phyloP scores from a whole-genome alignment of 2,329 filamentous ascomycete genomes.

The Cercospora sp. region DNA sequence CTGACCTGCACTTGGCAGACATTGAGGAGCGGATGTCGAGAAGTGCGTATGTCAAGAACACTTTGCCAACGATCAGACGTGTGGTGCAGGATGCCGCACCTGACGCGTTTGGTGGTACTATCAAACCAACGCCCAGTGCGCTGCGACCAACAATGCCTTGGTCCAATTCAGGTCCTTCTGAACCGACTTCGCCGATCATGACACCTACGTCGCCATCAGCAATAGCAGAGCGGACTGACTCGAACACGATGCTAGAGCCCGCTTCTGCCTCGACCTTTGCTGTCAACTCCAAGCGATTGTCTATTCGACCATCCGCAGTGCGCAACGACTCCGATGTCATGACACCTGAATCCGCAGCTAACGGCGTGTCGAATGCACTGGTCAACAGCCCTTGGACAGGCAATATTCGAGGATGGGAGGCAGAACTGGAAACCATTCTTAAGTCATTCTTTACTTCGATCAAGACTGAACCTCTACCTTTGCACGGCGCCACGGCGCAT shows the following conservation, averaged over 20 bases:
- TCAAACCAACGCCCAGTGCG: slow-evolving; percentile 26
- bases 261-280: slow-evolving; percentile 19
- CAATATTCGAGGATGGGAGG: slow-evolving; percentile 76
- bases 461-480: slow-evolving; percentile 77
- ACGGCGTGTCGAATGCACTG: slow-evolving; percentile 69
- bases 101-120: slow-evolving; percentile 58
- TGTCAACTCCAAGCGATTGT: slow-evolving; percentile 43
- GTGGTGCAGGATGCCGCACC: slow-evolving; percentile 72
- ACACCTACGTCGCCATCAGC: not conserved
- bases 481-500: slow-evolving; percentile 69
- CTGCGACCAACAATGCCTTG: slow-evolving; percentile 36
- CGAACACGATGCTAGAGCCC: slow-evolving; percentile 6
- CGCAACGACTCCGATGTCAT: slow-evolving; percentile 37
- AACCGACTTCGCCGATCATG: slow-evolving; percentile 15
- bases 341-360: slow-evolving; percentile 39
- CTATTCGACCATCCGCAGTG: slow-evolving; percentile 43
- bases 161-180: slow-evolving; percentile 32
- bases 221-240: slow-evolving; percentile 6
- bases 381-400: slow-evolving; percentile 77
- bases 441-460: slow-evolving; percentile 93
- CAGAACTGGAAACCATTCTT: slow-evolving; percentile 83
- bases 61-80: slow-evolving; percentile 82
- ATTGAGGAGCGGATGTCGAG: slow-evolving; percentile 97
- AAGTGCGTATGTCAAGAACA: slow-evolving; percentile 93
- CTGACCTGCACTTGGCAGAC: slow-evolving; percentile 90